Evolutionary conservation across 108 stramenopile genomes (phyloP).

Genomic region (Skeletonema menzelii): DNA sequence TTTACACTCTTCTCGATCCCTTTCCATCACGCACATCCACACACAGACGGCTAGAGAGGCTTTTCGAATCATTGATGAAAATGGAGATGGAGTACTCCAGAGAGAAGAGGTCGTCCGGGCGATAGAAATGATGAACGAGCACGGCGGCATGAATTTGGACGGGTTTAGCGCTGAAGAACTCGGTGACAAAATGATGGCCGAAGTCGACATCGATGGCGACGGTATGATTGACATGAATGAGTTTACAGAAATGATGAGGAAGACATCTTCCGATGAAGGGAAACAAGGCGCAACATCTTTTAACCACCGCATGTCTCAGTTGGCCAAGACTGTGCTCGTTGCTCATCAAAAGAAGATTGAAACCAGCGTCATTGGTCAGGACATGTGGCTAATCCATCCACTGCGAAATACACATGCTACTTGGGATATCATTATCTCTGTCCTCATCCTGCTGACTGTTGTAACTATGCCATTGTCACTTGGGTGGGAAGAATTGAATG

Average conservation of each 20-base stretch:
- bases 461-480: constrained; percentile 56
- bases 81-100: constrained; percentile 55
- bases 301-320: constrained; percentile 47
- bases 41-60: constrained; percentile 52
- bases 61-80: constrained; percentile 54
- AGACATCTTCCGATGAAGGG: constrained; percentile 7
- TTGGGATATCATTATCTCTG: constrained; percentile 57
- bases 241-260: constrained; percentile 43
- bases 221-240: constrained; percentile 57
- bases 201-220: constrained; percentile 52
- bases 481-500: constrained; percentile 62
- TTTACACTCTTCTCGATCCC: background rate
- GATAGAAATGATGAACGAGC: constrained; percentile 42
- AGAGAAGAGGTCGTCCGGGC: constrained; percentile 53
- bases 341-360: constrained; percentile 59
- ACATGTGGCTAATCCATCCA: constrained; percentile 56
- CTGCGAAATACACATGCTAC: constrained; percentile 33
- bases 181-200: constrained; percentile 52
- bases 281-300: constrained; percentile 9
- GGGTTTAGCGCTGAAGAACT: constrained; percentile 24
- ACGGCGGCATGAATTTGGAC: constrained; percentile 36
- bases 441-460: constrained; percentile 54
- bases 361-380: constrained; percentile 35
- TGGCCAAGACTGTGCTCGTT: constrained; percentile 43
- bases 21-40: background rate